A percentile compares a stretch with the other conserved stretches of the same genome.
phyloP scores from a whole-genome alignment of 805 yeast genomes.

The Candida yuanshanica region DNA sequence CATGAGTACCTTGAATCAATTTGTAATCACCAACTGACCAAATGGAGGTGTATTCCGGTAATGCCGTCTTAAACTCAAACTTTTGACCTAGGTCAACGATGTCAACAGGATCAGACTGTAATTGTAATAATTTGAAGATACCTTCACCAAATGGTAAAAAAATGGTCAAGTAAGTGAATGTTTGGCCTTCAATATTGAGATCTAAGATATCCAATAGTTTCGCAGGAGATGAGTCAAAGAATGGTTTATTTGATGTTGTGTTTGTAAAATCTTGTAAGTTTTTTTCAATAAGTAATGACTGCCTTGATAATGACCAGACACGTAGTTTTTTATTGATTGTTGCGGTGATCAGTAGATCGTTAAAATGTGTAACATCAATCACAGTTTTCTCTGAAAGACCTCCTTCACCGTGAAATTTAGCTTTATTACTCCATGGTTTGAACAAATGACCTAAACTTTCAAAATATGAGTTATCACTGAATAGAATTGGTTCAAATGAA shows the following conservation, averaged over 20 bases:
- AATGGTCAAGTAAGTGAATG: constrained; percentile 25
- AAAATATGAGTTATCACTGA: constrained; percentile 48
- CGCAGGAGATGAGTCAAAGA: constrained; percentile 28
- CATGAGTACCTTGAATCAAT: constrained; percentile 16
- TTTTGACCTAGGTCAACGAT: constrained; percentile 24
- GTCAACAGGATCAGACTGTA: constrained; percentile 16
- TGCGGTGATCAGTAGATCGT: constrained; percentile 38
- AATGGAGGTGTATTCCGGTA: constrained; percentile 32
- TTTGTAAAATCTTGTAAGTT: constrained; percentile 14
- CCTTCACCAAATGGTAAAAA: constrained; percentile 41
- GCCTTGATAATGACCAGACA: constrained; percentile 49
- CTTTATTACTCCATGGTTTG: constrained; percentile 20
- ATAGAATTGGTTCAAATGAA: constrained; percentile 38
- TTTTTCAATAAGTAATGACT: constrained; percentile 25
- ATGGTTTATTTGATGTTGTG: constrained; percentile 15
- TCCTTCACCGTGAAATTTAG: constrained; percentile 35
- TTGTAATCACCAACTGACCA: constrained; percentile 47
- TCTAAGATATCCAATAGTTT: constrained; percentile 22
- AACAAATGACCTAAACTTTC: constrained; percentile 30
- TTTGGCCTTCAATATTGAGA: constrained; percentile 3
- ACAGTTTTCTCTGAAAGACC: constrained; percentile 31
- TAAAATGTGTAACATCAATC: constrained; percentile 24
- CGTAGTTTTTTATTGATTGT: constrained; percentile 49
- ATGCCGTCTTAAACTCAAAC: constrained; percentile 22
- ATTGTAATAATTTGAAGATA: constrained; percentile 34